Percentiles rank a stretch among this genome's conserved stretches.
These are phyloP conservation scores for Talaromyces sp. DNA, from an alignment of 2,329 filamentous ascomycete species.

Conservation along the genomic window DNA sequence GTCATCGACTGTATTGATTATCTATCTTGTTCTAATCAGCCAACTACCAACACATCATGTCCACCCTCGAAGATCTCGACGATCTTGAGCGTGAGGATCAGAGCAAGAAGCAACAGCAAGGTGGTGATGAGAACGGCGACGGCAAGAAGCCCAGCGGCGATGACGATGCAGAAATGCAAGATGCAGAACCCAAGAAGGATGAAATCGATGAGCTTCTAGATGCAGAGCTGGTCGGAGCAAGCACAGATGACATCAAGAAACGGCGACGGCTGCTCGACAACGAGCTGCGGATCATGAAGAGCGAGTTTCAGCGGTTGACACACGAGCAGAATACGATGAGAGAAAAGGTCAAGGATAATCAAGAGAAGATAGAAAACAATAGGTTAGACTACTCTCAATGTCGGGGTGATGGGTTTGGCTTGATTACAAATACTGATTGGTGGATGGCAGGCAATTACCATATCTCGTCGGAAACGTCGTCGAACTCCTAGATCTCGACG, in stretches of 20 bases:
- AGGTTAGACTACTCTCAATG: slow-evolving; percentile 60
- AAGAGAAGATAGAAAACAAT: slow-evolving; percentile 99
- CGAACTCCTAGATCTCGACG: slow-evolving; percentile 93
- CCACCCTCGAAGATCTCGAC: slow-evolving; percentile 87
- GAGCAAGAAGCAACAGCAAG: slow-evolving; percentile 63
- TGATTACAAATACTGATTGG: slow-evolving; percentile 15
- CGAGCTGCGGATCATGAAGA: slow-evolving; percentile 97
- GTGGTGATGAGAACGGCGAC: slow-evolving; percentile 29
- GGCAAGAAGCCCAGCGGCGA: slow-evolving; percentile 57
- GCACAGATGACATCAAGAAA: slow-evolving; percentile 91
- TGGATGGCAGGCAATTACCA: slow-evolving; percentile 73
- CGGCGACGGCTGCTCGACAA: slow-evolving; percentile 92
- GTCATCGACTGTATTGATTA: not conserved
- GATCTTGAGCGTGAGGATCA: slow-evolving; percentile 77
- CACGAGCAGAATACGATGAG: slow-evolving; percentile 96
- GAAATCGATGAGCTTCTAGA: slow-evolving; percentile 81
- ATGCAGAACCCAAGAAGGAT: slow-evolving; percentile 65
- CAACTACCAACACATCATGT: slow-evolving; percentile 58
- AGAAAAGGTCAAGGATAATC: slow-evolving; percentile 98
- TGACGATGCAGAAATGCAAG: slow-evolving; percentile 88
- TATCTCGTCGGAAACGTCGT: slow-evolving; percentile 99
- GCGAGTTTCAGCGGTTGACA: slow-evolving; percentile 87
- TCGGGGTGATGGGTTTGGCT: not conserved
- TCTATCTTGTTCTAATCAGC: not conserved
- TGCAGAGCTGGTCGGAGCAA: slow-evolving; percentile 87